Conservation (phyloP, 805 yeast species). For the Teunomyces atbi region DNA sequence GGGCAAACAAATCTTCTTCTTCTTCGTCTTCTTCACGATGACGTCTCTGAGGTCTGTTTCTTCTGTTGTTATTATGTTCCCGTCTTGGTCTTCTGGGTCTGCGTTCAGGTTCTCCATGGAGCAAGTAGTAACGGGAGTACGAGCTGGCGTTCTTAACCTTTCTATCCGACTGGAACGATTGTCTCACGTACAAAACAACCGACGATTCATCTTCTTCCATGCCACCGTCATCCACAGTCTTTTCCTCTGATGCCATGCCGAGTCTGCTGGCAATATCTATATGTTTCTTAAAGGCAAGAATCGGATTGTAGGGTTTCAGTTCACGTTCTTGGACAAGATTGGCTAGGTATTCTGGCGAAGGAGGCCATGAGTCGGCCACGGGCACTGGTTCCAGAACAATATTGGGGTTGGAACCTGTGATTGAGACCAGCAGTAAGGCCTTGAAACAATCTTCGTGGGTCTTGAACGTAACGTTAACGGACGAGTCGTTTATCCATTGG, state of each 20-base stretch:
- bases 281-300: constrained; percentile 32
- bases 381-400: neutral
- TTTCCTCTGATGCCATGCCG: constrained; percentile 17
- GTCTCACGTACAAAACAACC: constrained; percentile 44
- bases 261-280: constrained; percentile 29
- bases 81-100: constrained; percentile 22
- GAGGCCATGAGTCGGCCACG: neutral
- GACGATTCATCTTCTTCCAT: constrained; percentile 43
- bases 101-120: constrained; percentile 70
- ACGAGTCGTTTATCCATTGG: constrained; percentile 68
- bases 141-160: constrained; percentile 57
- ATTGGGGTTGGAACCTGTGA: neutral
- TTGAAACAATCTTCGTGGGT: constrained; percentile 39
- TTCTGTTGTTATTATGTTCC: constrained; percentile 8
- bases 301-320: constrained; percentile 40
- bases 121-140: constrained; percentile 60
- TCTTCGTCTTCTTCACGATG: constrained; percentile 8
- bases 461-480: constrained; percentile 55
- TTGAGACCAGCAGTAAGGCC: constrained; percentile 17
- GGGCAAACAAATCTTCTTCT: constrained; percentile 25
- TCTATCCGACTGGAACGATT: constrained; percentile 51
- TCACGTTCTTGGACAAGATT: constrained; percentile 32
- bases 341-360: constrained; percentile 1
- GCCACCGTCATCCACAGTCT: constrained; percentile 10
- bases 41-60: neutral